Evolutionary conservation across 208 protist species (phyloP).

Genomic region (Leishmania lainsoni): DNA sequence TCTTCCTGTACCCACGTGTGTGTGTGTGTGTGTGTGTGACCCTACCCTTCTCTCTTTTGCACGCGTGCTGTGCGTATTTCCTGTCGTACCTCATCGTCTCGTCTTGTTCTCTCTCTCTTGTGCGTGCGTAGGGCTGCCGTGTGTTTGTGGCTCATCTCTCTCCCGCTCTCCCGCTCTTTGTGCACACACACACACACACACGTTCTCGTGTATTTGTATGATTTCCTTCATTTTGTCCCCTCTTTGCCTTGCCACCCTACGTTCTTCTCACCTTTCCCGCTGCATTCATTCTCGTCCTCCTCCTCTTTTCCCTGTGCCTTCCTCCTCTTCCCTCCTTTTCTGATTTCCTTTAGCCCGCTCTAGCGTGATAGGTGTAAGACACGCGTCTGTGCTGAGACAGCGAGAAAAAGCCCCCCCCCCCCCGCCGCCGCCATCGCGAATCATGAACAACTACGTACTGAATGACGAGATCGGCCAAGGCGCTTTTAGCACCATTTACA

Average conservation of each 20-base stretch:
- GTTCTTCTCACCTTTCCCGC: background rate
- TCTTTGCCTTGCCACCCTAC: background rate
- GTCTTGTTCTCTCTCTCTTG: background rate
- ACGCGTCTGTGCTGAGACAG: background rate
- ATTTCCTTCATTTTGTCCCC: background rate
- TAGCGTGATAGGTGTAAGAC: background rate
- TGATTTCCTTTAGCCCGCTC: too few species aligned
- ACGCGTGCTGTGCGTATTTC: background rate
- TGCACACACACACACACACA: background rate
- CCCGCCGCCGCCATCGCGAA: background rate
- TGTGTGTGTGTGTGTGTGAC: background rate
- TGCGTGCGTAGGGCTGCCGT: background rate
- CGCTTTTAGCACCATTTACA: slow-evolving; percentile 90
- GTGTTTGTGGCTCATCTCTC: background rate
- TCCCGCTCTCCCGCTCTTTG: background rate
- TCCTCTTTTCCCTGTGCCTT: background rate
- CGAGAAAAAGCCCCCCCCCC: background rate
- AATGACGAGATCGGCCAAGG: slow-evolving; percentile 94
- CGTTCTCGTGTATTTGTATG: background rate
- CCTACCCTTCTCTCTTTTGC: background rate
- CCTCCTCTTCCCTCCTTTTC: background rate
- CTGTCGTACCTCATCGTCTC: background rate
- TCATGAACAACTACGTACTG: slow-evolving; percentile 95
- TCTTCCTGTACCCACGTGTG: background rate
- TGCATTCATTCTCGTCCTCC: background rate